A percentile compares a stretch with the other conserved stretches of the same genome.
Conservation (phyloP, 306 rosid genomes). For the Canavalia ensiformis region DNA sequence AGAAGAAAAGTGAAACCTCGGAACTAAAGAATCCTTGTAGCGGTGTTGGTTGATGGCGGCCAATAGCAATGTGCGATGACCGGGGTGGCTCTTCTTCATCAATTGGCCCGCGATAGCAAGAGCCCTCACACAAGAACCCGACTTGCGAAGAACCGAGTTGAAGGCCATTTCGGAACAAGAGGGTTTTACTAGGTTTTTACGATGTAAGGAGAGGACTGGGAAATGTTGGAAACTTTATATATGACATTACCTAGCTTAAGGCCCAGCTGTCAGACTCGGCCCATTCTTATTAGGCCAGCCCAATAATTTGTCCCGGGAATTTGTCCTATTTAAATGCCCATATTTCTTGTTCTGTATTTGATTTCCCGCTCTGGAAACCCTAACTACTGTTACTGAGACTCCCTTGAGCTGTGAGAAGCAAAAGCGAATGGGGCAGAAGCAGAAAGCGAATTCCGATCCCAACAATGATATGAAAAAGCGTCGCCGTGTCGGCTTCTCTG, state of each 20-base stretch:
- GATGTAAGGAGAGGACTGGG: not conserved
- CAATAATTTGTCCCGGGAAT: constrained; percentile 2
- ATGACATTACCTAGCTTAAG: not conserved
- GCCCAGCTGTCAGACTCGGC: not conserved
- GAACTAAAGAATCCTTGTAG: constrained; percentile 34
- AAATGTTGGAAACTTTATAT: not conserved
- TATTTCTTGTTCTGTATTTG: constrained; percentile 27
- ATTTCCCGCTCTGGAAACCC: constrained; percentile 91
- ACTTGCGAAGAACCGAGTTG: constrained; percentile 72
- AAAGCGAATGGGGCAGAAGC: constrained; percentile 74
- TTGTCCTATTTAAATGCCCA: constrained; percentile 33
- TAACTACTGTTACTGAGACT: constrained; percentile 42
- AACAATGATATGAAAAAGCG: constrained; percentile 64
- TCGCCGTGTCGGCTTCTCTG: constrained; percentile 81
- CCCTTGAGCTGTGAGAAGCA: not conserved
- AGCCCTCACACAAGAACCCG: constrained; percentile 65
- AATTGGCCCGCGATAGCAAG: constrained; percentile 57
- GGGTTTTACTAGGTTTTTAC: constrained; percentile 56
- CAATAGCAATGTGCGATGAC: constrained; percentile 49
- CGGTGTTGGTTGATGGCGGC: constrained; percentile 53
- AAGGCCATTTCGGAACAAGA: constrained; percentile 64
- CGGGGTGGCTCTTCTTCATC: constrained; percentile 48
- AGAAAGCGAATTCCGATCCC: constrained; percentile 48
- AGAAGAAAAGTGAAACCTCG: constrained; percentile 61
- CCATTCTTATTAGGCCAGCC: not conserved